phyloP scores from a whole-genome alignment of 2,329 filamentous ascomycete species.

The Seiridium cupressi region DNA sequence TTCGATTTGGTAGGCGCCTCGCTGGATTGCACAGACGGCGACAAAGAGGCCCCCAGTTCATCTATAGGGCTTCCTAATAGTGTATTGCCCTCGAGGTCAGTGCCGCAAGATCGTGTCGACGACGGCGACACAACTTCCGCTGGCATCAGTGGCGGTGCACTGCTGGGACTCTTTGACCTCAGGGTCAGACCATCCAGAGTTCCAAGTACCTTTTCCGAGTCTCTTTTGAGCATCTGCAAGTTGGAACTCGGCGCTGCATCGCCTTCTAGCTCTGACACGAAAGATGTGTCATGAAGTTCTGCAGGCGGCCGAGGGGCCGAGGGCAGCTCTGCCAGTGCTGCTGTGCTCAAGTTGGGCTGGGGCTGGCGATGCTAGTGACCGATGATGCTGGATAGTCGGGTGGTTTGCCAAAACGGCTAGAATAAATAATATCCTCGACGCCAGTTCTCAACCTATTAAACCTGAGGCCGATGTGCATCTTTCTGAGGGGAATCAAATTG shows the following conservation, averaged over 20 bases:
- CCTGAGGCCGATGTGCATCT: neutral
- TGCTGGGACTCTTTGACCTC: neutral
- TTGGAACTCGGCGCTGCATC: neutral
- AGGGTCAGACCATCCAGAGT: neutral
- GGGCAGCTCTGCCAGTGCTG: neutral
- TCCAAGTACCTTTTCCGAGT: neutral
- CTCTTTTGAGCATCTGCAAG: neutral
- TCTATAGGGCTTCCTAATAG: neutral
- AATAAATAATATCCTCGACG: constrained; percentile 3
- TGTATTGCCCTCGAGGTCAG: neutral
- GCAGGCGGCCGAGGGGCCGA: neutral
- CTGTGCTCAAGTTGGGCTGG: neutral
- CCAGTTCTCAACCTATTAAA: neutral
- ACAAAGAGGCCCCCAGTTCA: neutral
- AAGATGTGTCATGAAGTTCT: neutral
- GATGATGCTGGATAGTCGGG: neutral
- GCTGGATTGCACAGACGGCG: neutral
- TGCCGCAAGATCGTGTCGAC: neutral
- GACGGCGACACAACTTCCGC: neutral
- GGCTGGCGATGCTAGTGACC: neutral
- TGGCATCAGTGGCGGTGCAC: neutral
- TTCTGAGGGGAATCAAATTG: neutral
- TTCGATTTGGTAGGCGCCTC: neutral
- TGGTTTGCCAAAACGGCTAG: neutral
- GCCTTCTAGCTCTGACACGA: neutral